Base-by-base conservation (phyloP, 352 stramenopile genomes). In the Pythium utonaiense region DNA sequence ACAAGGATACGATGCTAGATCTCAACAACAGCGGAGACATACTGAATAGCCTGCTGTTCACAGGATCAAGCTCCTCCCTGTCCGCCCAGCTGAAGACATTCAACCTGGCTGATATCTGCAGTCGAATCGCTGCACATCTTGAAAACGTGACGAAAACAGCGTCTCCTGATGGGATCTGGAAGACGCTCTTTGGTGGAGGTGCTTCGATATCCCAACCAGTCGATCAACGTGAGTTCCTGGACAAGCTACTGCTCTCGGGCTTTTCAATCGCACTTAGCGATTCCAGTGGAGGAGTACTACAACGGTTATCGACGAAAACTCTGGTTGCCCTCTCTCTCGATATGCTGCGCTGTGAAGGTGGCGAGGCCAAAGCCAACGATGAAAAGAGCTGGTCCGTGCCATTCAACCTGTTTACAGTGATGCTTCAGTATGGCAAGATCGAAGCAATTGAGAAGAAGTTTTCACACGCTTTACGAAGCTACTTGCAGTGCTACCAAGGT, bases 371-470 rank as follows among this genome's bases (percentile, higher is more conserved):
- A n/a, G 45, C 62, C 14, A 70, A 73, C 42, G 56, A 68, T n/a
- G 57, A 45, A 16, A 57, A 28, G 38, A 69, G 62, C 28, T 69
- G 62, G 62, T 55, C 56, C 8, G 55, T 69, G 7, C 71, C 49
- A 19, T 86, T 82, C 30, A 77, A 70, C 24, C 42, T 88, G 9
- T 86, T 88, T 25, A 71, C 60, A 0, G 42, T 86, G 10, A 52
- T 89, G 25, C 60, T 88, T 36, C 62, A 71, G 6, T 60, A 74
- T 40, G 62, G 66, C 22, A 67, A 76, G 17, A 75, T 91, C 38
- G 66, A 80, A 24, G 66, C 74, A 12, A 77, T 89, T 16, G 74
- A 89, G 47, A 60, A 48, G 0, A 69, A 75, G 41, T 88, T 88
- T 21, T 41, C 69, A 4, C 78, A 79, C 45, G 82, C 70, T 0